Conservation (phyloP, 306 rosid genomes). For the Rosa multiflora region DNA sequence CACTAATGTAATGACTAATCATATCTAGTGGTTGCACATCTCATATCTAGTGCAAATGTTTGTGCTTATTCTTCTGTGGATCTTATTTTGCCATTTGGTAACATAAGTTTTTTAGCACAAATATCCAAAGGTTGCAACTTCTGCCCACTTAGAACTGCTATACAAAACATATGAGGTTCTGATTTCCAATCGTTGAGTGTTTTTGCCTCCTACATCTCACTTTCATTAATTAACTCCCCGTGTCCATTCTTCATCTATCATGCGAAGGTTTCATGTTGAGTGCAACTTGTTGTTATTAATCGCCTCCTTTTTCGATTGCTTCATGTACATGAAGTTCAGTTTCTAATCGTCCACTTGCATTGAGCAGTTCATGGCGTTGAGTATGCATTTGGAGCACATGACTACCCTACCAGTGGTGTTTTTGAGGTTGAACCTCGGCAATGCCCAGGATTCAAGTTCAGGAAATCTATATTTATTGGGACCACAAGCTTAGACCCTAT, state of each 20-base stretch:
- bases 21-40: neutral
- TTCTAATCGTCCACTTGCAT: conserved; percentile 32
- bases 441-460: conserved; percentile 95
- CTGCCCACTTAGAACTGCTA: neutral
- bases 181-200: too few relatives aligned
- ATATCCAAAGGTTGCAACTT: neutral
- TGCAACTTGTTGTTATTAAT: neutral
- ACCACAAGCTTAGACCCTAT: conserved; percentile 70
- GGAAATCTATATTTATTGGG: conserved; percentile 87
- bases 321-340: conserved; percentile 7
- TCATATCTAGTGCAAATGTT: neutral
- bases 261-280: neutral
- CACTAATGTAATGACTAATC: too few relatives aligned
- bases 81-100: neutral
- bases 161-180: too few relatives aligned
- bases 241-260: neutral
- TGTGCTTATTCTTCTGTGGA: neutral
- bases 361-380: conserved; percentile 88
- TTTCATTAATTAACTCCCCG: neutral
- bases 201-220: too few relatives aligned
- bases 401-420: conserved; percentile 91
- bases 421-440: conserved; percentile 97
- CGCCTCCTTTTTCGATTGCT: neutral
- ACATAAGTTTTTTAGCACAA: neutral
- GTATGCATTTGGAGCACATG: conserved; percentile 98